Evolutionary conservation across 352 stramenopile species (phyloP).

Genomic region (Saprolegnia parasitica): DNA sequence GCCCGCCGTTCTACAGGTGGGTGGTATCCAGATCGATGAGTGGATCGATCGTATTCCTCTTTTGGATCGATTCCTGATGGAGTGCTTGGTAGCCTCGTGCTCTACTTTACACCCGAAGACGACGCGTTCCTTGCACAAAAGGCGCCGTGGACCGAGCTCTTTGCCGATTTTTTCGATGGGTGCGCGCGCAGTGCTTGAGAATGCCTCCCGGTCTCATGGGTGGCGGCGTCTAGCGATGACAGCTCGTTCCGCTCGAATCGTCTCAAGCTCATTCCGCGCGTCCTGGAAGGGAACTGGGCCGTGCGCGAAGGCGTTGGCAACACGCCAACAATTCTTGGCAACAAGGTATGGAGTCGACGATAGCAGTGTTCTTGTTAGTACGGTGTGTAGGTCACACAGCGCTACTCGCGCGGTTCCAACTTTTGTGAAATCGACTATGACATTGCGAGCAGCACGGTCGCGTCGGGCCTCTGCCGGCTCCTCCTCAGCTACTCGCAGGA

Average conservation of each 20-base stretch:
- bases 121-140: conserved; percentile 54
- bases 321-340: conserved; percentile 86
- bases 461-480: conserved; percentile 61
- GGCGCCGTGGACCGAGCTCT: conserved; percentile 64
- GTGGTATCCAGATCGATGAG: neutral
- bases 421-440: conserved; percentile 80
- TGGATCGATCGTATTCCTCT: no score
- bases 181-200: neutral
- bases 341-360: conserved; percentile 54
- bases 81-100: conserved; percentile 52
- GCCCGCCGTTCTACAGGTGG: conserved; percentile 42
- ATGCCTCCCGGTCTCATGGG: neutral
- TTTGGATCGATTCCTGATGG: no score
- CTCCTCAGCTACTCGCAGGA: conserved; percentile 59
- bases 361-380: neutral
- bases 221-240: conserved; percentile 33
- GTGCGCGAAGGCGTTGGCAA: conserved; percentile 83
- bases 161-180: conserved; percentile 48
- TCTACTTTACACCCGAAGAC: conserved; percentile 76
- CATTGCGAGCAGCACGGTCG: conserved; percentile 69
- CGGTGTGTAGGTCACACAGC: conserved; percentile 32
- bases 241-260: conserved; percentile 71
- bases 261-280: conserved; percentile 87
- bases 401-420: conserved; percentile 61
- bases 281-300: conserved; percentile 87